A percentile compares a stretch with the other conserved stretches of the same genome.
Conservation (phyloP, 2,329 filamentous ascomycete genomes). For the Venturia pyrina region DNA sequence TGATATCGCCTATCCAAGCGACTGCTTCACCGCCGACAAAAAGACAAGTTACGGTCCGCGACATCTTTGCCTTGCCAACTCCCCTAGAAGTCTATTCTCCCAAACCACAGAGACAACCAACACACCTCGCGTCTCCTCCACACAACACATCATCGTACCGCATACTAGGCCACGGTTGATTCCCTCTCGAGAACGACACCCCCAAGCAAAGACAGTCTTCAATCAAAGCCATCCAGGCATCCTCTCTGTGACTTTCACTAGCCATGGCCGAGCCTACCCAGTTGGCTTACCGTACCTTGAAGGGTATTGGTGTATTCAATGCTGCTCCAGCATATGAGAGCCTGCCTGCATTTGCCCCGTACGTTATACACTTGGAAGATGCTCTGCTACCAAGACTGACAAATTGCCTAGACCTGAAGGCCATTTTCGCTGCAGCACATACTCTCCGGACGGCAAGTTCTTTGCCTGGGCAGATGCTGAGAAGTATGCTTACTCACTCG, state of each 20-base stretch:
- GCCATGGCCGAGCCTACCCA: slow-evolving; percentile 89
- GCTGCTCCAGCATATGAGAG: slow-evolving; percentile 79
- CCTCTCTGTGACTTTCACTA: slow-evolving; percentile 59
- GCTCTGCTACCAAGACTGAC: slow-evolving; percentile 5
- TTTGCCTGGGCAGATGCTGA: slow-evolving; percentile 91
- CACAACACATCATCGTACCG: background rate
- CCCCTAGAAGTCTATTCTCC: background rate
- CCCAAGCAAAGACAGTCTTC: background rate
- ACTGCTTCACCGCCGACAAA: slow-evolving; percentile 1
- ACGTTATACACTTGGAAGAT: slow-evolving; percentile 14
- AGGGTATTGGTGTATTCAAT: slow-evolving; percentile 90
- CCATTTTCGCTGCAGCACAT: slow-evolving; percentile 87
- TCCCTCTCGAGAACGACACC: background rate
- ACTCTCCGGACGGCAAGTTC: slow-evolving; percentile 92
- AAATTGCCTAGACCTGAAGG: slow-evolving; percentile 61
- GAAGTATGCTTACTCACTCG: slow-evolving; percentile 35
- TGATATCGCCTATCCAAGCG: background rate
- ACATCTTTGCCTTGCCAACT: background rate
- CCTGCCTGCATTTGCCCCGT: slow-evolving; percentile 66
- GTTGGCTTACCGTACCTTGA: slow-evolving; percentile 95
- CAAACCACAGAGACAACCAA: too few species aligned
- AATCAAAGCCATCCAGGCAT: background rate
- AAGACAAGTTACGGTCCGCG: background rate
- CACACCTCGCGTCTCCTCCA: background rate
- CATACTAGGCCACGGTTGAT: background rate